These are phyloP conservation scores for Neofusicoccum parvum DNA, from an alignment of 2,329 filamentous ascomycete genomes.

Conservation along the genomic window DNA sequence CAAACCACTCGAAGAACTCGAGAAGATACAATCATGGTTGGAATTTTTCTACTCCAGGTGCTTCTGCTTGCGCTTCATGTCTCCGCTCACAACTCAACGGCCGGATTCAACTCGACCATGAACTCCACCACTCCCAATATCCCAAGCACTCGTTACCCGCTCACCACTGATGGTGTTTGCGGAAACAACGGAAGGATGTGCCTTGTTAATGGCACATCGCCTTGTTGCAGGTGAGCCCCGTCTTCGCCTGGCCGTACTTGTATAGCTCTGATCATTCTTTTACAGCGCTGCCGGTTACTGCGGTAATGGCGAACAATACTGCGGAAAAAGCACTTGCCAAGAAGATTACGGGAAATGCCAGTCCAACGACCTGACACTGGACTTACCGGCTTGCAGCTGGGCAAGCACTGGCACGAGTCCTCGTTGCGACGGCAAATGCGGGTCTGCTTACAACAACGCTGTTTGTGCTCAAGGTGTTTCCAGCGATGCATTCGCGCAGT, in stretches of 20 bases:
- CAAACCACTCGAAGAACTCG: too few species aligned
- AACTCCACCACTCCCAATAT: too few species aligned
- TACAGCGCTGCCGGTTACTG: neutral
- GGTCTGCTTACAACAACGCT: neutral
- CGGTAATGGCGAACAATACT: neutral
- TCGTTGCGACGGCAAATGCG: constrained; percentile 14
- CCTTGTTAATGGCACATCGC: neutral
- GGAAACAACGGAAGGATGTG: neutral
- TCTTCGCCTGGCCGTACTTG: too few species aligned
- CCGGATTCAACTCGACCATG: too few species aligned
- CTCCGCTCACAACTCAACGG: too few species aligned
- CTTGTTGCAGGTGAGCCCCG: neutral
- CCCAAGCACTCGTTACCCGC: neutral
- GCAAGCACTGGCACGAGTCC: neutral
- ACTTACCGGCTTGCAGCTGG: neutral
- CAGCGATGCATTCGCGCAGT: neutral
- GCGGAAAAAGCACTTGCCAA: neutral
- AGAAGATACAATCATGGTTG: too few species aligned
- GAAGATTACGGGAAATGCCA: neutral
- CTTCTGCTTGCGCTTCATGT: too few species aligned
- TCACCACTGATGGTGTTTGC: neutral
- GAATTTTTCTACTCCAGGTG: too few species aligned
- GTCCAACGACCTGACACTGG: neutral
- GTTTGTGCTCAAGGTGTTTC: neutral
- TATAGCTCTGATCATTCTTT: neutral